phyloP scores from a whole-genome alignment of 2,329 filamentous ascomycete genomes.

The Colletotrichum scovillei region DNA sequence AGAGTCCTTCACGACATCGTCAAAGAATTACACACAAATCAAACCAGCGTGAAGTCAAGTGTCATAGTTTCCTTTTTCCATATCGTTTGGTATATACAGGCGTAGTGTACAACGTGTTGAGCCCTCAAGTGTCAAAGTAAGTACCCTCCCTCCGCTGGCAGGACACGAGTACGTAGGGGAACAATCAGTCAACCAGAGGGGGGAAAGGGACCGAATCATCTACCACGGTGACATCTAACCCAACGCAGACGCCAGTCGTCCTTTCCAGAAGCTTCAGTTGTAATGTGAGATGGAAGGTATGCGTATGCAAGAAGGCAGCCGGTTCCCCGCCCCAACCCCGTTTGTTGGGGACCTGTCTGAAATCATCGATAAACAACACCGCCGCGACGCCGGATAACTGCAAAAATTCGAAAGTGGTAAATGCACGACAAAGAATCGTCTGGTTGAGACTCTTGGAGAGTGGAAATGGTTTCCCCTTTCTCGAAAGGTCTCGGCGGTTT shows the following conservation, averaged over 20 bases:
- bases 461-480: background rate
- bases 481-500: background rate
- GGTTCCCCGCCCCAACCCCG: constrained; percentile 10
- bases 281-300: constrained; percentile 27
- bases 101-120: constrained; percentile 32
- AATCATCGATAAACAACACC: constrained; percentile 28
- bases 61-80: constrained; percentile 3
- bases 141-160: constrained; percentile 24
- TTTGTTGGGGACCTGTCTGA: constrained; percentile 20
- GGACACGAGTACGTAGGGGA: background rate
- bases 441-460: background rate
- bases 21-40: background rate
- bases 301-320: constrained; percentile 31
- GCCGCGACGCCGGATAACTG: constrained; percentile 30
- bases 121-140: constrained; percentile 19
- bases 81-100: constrained; percentile 33
- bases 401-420: constrained; percentile 1
- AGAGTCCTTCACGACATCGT: background rate
- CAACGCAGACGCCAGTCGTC: constrained; percentile 21
- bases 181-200: constrained; percentile 11
- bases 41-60: background rate
- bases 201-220: constrained; percentile 19
- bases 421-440: background rate
- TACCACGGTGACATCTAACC: constrained; percentile 13
- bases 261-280: constrained; percentile 25